A percentile compares a stretch with the other conserved stretches of the same genome.
These are phyloP conservation scores for Torulaspora delbrueckii DNA, from an alignment of 805 yeast species.

Conservation along the genomic window DNA sequence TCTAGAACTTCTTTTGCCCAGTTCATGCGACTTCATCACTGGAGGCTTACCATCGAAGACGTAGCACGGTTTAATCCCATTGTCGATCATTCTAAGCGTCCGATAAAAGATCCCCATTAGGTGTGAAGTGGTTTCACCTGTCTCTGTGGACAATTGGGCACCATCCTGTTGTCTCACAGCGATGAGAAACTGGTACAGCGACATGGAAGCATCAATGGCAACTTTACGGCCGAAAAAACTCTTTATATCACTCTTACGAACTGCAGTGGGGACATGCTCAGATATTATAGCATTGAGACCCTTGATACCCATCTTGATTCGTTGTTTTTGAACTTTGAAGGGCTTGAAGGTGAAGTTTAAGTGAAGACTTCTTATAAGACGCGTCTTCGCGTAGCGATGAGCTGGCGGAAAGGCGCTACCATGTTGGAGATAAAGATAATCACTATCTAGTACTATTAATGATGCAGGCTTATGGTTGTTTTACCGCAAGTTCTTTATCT, in stretches of 20 bases:
- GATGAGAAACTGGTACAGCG: constrained; percentile 88
- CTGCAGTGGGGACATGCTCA: constrained; percentile 85
- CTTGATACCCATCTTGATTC: constrained; percentile 47
- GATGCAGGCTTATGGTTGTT: too few species aligned
- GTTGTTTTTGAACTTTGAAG: background rate
- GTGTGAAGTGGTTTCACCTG: constrained; percentile 91
- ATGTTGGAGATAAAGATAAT: too few species aligned
- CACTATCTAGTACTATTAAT: too few species aligned
- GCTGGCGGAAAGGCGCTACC: background rate
- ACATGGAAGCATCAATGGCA: constrained; percentile 97
- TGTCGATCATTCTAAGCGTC: constrained; percentile 81
- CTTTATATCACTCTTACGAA: constrained; percentile 74
- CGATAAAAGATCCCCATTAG: constrained; percentile 95
- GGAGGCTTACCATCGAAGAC: constrained; percentile 99
- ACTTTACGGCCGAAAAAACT: constrained; percentile 88
- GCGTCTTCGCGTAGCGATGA: background rate
- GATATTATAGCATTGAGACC: constrained; percentile 83
- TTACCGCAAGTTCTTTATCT: too few species aligned
- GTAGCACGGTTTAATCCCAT: constrained; percentile 93
- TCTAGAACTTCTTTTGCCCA: constrained; percentile 75
- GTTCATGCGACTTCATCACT: constrained; percentile 83
- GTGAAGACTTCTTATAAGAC: background rate
- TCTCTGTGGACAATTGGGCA: constrained; percentile 79
- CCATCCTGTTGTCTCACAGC: constrained; percentile 98
- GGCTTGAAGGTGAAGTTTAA: background rate